phyloP scores from a whole-genome alignment of 805 yeast species.

The Saccharomyces paradoxus region DNA sequence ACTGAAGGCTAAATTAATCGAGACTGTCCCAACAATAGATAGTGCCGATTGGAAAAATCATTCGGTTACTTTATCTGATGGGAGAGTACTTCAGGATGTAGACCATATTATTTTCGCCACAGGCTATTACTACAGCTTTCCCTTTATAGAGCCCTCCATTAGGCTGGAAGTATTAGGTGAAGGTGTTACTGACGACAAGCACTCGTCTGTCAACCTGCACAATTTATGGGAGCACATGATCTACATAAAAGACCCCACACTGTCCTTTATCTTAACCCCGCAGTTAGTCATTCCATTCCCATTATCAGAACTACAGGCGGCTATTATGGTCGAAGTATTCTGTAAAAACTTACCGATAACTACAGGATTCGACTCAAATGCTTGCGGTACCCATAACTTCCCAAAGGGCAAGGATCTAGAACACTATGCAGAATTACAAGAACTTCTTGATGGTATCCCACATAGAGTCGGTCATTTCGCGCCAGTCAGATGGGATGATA shows the following conservation, averaged over 20 bases:
- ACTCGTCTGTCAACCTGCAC: conserved; percentile 12
- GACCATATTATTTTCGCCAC: conserved; percentile 43
- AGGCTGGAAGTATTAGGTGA: conserved; percentile 15
- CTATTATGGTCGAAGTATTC: conserved; percentile 55
- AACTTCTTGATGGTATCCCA: conserved; percentile 10
- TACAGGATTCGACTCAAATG: conserved; percentile 7
- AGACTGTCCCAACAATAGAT: conserved; percentile 26
- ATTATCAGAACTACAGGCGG: conserved; percentile 55
- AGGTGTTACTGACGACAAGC: conserved; percentile 27
- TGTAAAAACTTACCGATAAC: conserved; percentile 49
- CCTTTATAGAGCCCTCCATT: conserved; percentile 31
- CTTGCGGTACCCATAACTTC: conserved; percentile 12
- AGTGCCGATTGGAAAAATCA: conserved; percentile 20
- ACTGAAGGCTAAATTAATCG: conserved; percentile 4
- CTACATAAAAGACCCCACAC: conserved; percentile 50
- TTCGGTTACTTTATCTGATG: conserved; percentile 29
- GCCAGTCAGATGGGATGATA: conserved; percentile 22
- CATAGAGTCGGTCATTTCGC: conserved; percentile 8
- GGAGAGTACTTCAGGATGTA: conserved; percentile 20
- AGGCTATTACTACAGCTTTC: conserved; percentile 42
- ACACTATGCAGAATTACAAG: conserved; percentile 20
- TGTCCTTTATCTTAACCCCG: conserved; percentile 57
- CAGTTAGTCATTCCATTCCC: conserved; percentile 56
- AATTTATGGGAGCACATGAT: conserved; percentile 55
- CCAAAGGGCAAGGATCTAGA: conserved; percentile 20